A percentile compares a stretch with the other conserved stretches of the same genome.
phyloP scores from a whole-genome alignment of 352 stramenopile genomes.

The Pythium pectinolyticum region DNA sequence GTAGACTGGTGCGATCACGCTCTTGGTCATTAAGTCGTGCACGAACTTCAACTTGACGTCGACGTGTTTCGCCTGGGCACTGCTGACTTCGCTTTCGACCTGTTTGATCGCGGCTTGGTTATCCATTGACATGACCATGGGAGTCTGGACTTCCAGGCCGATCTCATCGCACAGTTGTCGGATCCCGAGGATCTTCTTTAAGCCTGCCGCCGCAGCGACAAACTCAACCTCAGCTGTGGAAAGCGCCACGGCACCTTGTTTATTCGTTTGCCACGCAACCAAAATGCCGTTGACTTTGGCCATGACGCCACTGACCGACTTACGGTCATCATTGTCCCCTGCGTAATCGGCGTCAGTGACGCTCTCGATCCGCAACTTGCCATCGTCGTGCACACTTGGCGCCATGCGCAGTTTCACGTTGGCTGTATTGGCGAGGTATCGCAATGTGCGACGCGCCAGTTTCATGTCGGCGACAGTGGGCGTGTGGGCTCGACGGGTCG shows the following conservation, averaged over 20 bases:
- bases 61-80: slow-evolving; percentile 14
- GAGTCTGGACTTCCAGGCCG: not conserved
- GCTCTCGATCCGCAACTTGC: not conserved
- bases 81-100: slow-evolving; percentile 11
- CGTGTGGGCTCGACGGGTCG: slow-evolving; percentile 21
- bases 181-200: not conserved
- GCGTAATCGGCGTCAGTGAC: slow-evolving; percentile 29
- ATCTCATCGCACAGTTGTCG: slow-evolving; percentile 6
- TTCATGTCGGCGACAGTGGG: slow-evolving; percentile 16
- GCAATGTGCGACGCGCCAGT: slow-evolving; percentile 19
- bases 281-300: slow-evolving; percentile 20
- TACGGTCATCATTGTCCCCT: slow-evolving; percentile 22
- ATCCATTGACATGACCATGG: slow-evolving; percentile 13
- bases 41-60: slow-evolving; percentile 18
- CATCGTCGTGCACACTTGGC: no score
- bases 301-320: slow-evolving; percentile 23
- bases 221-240: slow-evolving; percentile 1
- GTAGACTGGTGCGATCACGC: slow-evolving; percentile 6
- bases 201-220: not conserved
- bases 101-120: slow-evolving; percentile 19
- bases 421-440: slow-evolving; percentile 27
- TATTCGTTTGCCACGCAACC: slow-evolving; percentile 16
- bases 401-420: slow-evolving; percentile 17
- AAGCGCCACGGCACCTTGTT: slow-evolving; percentile 10
- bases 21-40: slow-evolving; percentile 2